phyloP scores from a whole-genome alignment of 148 eudicot genomes.

The Diospyros lotus region DNA sequence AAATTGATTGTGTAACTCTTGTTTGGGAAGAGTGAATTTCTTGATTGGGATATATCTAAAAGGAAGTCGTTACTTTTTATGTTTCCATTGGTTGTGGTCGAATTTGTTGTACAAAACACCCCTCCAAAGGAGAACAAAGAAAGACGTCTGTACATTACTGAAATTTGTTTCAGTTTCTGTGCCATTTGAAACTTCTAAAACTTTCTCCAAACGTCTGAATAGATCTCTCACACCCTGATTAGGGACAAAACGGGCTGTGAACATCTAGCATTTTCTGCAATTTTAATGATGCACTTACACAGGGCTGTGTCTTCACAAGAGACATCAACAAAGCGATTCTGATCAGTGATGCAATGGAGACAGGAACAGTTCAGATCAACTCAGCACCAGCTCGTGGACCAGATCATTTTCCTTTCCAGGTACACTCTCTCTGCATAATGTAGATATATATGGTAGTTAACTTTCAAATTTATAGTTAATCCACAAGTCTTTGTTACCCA shows the following conservation, averaged over 20 bases:
- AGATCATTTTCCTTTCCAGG: slow-evolving; percentile 71
- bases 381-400: slow-evolving; percentile 77
- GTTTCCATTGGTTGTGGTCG: too few species aligned
- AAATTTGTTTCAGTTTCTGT: not conserved
- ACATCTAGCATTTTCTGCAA: not conserved
- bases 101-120: not conserved
- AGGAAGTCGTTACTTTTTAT: not conserved
- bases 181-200: not conserved
- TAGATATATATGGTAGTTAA: not conserved
- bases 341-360: slow-evolving; percentile 69
- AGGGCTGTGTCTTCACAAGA: slow-evolving; percentile 63
- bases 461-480: not conserved
- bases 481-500: not conserved
- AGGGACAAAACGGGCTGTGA: not conserved
- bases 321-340: slow-evolving; percentile 67
- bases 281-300: not conserved
- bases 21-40: not conserved
- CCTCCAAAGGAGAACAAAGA: not conserved
- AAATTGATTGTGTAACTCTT: not conserved
- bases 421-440: slow-evolving; percentile 11
- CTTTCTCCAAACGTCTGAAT: not conserved
- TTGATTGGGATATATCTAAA: not conserved
- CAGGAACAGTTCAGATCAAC: slow-evolving; percentile 62
- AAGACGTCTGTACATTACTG: not conserved
- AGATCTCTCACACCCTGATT: not conserved